Evolutionary conservation across 2,329 filamentous ascomycete genomes (phyloP).

Genomic region (Aureobasidium pullulans): DNA sequence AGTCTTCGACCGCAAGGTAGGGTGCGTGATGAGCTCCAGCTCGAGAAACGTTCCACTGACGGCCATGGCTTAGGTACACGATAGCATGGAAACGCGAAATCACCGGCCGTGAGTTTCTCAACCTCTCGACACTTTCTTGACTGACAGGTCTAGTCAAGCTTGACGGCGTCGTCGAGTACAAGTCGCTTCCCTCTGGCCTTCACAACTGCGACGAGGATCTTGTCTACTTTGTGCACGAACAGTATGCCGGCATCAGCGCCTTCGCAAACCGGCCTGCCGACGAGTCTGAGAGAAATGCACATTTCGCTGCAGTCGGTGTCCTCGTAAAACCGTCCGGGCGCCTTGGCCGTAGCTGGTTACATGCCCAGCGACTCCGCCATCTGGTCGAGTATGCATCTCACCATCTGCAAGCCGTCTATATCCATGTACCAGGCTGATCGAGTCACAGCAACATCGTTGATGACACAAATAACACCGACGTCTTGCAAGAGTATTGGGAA

Average conservation of each 20-base stretch:
- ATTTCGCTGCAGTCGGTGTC: conserved; percentile 86
- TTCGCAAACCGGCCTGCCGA: conserved; percentile 80
- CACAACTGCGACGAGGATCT: conserved; percentile 85
- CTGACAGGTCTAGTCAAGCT: conserved; percentile 45
- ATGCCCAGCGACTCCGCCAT: conserved; percentile 67
- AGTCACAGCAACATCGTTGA: conserved; percentile 48
- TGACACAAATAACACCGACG: conserved; percentile 53
- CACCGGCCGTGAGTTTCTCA: conserved; percentile 49
- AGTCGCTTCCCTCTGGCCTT: conserved; percentile 85
- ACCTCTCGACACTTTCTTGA: not conserved
- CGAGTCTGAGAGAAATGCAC: conserved; percentile 73
- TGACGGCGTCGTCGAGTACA: conserved; percentile 89
- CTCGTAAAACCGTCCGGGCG: conserved; percentile 81
- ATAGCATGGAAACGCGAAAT: conserved; percentile 78
- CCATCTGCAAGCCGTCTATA: not conserved
- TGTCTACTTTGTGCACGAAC: conserved; percentile 82
- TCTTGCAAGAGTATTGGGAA: conserved; percentile 77
- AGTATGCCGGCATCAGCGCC: conserved; percentile 81
- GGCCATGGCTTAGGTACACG: conserved; percentile 52
- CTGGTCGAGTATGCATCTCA: conserved; percentile 55
- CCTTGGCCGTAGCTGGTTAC: conserved; percentile 81
- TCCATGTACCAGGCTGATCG: not conserved
- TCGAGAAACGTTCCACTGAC: not conserved
- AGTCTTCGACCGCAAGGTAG: conserved; percentile 32
- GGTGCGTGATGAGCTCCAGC: conserved; percentile 20